Evolutionary conservation across 257 asterid genomes (phyloP).

Genomic region (Rhazya stricta): DNA sequence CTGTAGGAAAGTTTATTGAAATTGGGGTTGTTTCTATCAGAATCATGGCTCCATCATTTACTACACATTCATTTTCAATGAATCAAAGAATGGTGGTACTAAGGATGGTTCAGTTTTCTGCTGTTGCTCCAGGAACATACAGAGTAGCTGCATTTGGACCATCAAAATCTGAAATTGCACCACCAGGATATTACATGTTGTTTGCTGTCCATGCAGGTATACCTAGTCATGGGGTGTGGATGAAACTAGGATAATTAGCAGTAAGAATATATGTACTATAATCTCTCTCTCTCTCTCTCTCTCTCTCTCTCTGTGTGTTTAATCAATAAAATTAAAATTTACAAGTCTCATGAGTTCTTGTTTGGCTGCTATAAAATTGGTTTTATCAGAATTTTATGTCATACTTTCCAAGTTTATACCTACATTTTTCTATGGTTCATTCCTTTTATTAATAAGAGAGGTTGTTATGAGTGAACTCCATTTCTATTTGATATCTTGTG

Average conservation of each 20-base stretch:
- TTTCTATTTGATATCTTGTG: too few relatives aligned
- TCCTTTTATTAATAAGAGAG: too few relatives aligned
- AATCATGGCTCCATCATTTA: slow-evolving; percentile 53
- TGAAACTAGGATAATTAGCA: slow-evolving; percentile 17
- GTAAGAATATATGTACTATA: too few relatives aligned
- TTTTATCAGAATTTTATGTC: too few relatives aligned
- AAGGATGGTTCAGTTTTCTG: slow-evolving; percentile 19
- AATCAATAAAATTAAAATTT: too few relatives aligned
- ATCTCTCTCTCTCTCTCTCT: too few relatives aligned
- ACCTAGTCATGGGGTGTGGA: slow-evolving; percentile 65
- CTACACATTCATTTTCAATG: slow-evolving; percentile 62
- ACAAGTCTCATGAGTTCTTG: too few relatives aligned
- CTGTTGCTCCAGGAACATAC: slow-evolving; percentile 10
- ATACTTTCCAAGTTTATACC: too few relatives aligned
- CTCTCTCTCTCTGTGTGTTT: too few relatives aligned
- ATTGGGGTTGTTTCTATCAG: slow-evolving; percentile 32
- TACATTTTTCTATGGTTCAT: too few relatives aligned
- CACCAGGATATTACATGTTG: slow-evolving; percentile 61
- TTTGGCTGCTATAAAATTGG: too few relatives aligned
- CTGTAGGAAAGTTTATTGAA: slow-evolving; percentile 17
- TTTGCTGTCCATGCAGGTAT: slow-evolving; percentile 48
- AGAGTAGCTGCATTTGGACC: slow-evolving; percentile 36
- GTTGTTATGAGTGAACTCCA: too few relatives aligned
- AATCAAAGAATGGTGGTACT: slow-evolving; percentile 69
- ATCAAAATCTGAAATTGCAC: slow-evolving; percentile 49